A percentile compares a stretch with the other conserved stretches of the same genome.
These are phyloP conservation scores for Pterulicium gracile DNA, from an alignment of 1,284 basidiomycete genomes.

Conservation along the genomic window DNA sequence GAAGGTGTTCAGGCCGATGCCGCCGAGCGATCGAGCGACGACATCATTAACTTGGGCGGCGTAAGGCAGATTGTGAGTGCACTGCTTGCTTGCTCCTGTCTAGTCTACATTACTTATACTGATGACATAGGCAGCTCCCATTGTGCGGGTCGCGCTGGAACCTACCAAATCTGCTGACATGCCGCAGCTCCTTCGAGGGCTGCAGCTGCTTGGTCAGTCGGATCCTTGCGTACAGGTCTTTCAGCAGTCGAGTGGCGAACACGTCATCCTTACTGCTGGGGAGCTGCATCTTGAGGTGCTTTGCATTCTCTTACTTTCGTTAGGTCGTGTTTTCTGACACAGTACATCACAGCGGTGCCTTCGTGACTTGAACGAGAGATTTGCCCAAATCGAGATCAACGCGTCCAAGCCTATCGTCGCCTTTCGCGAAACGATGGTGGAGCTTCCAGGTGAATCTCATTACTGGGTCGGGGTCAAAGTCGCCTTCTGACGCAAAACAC, in stretches of 20 bases:
- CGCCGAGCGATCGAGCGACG: slow-evolving; percentile 31
- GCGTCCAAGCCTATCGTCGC: slow-evolving; percentile 95
- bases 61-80: slow-evolving; percentile 56
- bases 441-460: slow-evolving; percentile 46
- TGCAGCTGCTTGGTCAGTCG: slow-evolving; percentile 87
- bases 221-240: slow-evolving; percentile 98
- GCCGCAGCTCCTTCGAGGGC: slow-evolving; percentile 81
- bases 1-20: slow-evolving; percentile 24
- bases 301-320: slow-evolving; percentile 9
- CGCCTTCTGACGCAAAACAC: slow-evolving; percentile 38
- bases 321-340: slow-evolving; percentile 4
- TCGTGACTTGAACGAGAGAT: slow-evolving; percentile 90
- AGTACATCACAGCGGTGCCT: slow-evolving; percentile 65
- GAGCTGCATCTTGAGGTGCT: slow-evolving; percentile 90
- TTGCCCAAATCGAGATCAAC: slow-evolving; percentile 89
- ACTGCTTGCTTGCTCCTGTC: slow-evolving; percentile 5
- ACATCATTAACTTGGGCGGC: slow-evolving; percentile 77
- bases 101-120: slow-evolving; percentile 3
- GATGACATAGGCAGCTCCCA: slow-evolving; percentile 61
- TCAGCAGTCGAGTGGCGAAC: slow-evolving; percentile 95
- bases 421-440: slow-evolving; percentile 92
- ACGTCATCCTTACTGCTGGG: slow-evolving; percentile 94
- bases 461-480: slow-evolving; percentile 53
- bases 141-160: slow-evolving; percentile 93
- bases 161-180: slow-evolving; percentile 86